These are phyloP conservation scores for Cytidiella melzeri DNA, from an alignment of 768 basidiomycete species.

Conservation along the genomic window DNA sequence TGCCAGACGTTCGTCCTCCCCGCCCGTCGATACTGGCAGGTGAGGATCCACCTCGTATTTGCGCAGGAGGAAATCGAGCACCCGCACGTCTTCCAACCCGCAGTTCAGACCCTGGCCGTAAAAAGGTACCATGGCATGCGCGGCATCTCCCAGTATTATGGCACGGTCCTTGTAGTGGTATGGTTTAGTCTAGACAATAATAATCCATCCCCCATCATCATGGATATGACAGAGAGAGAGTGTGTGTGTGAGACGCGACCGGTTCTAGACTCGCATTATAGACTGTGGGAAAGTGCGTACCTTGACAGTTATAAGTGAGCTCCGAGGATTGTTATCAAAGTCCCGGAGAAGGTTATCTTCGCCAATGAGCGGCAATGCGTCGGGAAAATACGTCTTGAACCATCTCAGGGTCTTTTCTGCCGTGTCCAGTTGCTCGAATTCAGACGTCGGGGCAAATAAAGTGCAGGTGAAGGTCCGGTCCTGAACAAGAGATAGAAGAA, in stretches of 20 bases:
- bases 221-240: too few relatives aligned
- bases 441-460: slow-evolving; percentile 79
- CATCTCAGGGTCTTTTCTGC: slow-evolving; percentile 56
- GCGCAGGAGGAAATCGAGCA: slow-evolving; percentile 71
- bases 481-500: slow-evolving; percentile 40
- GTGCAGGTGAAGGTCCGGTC: slow-evolving; percentile 98
- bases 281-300: slow-evolving; percentile 38
- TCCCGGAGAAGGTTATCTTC: slow-evolving; percentile 69
- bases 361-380: slow-evolving; percentile 83
- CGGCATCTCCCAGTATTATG: slow-evolving; percentile 88
- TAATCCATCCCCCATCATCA: slow-evolving; percentile 16
- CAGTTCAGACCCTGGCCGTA: slow-evolving; percentile 97
- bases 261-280: background rate
- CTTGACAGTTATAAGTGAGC: slow-evolving; percentile 88
- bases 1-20: slow-evolving; percentile 50
- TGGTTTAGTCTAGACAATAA: slow-evolving; percentile 58
- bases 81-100: slow-evolving; percentile 93
- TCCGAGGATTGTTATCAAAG: slow-evolving; percentile 81
- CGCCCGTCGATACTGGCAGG: slow-evolving; percentile 29
- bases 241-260: too few relatives aligned
- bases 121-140: slow-evolving; percentile 98
- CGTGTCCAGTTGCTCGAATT: slow-evolving; percentile 62
- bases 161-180: slow-evolving; percentile 89
- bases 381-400: slow-evolving; percentile 83
- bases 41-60: slow-evolving; percentile 59